These are phyloP conservation scores for Gaultheria prostrata DNA, from an alignment of 148 eudicot species.

Conservation along the genomic window DNA sequence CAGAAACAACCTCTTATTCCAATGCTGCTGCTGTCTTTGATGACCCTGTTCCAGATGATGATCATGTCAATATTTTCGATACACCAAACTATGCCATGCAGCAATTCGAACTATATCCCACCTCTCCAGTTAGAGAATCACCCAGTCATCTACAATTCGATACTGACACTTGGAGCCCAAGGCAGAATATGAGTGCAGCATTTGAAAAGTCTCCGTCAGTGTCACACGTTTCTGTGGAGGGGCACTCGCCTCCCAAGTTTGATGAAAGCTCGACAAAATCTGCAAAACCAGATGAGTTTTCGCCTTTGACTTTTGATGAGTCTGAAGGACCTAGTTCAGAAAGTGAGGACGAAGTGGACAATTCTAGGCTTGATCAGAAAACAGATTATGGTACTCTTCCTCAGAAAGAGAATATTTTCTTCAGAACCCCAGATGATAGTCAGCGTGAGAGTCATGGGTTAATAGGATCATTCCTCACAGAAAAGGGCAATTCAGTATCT, in stretches of 20 bases:
- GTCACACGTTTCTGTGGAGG: slow-evolving; percentile 21
- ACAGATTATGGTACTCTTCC: slow-evolving; percentile 19
- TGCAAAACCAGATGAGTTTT: slow-evolving; percentile 32
- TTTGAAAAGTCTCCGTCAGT: slow-evolving; percentile 18
- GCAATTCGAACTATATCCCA: slow-evolving; percentile 22
- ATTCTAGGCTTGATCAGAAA: slow-evolving; percentile 19
- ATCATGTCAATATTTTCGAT: slow-evolving; percentile 29
- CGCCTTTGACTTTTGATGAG: slow-evolving; percentile 53
- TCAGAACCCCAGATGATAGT: slow-evolving; percentile 21
- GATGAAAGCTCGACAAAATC: slow-evolving; percentile 46
- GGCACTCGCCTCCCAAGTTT: slow-evolving; percentile 27
- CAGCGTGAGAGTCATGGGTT: slow-evolving; percentile 15
- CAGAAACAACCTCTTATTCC: slow-evolving; percentile 21
- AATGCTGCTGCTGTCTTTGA: slow-evolving; percentile 42
- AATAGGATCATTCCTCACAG: slow-evolving; percentile 12
- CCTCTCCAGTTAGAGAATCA: slow-evolving; percentile 33
- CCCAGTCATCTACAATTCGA: slow-evolving; percentile 16
- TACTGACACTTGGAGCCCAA: slow-evolving; percentile 28
- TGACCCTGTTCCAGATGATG: slow-evolving; percentile 52
- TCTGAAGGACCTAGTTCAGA: slow-evolving; percentile 58
- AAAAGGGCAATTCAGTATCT: slow-evolving; percentile 20
- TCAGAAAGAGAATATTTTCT: slow-evolving; percentile 11
- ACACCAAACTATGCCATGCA: slow-evolving; percentile 32
- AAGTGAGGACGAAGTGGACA: slow-evolving; percentile 44
- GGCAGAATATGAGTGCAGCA: slow-evolving; percentile 16